Evolutionary conservation across 495 filamentous ascomycete genomes (phyloP).

Genomic region (Penicillium lagena): DNA sequence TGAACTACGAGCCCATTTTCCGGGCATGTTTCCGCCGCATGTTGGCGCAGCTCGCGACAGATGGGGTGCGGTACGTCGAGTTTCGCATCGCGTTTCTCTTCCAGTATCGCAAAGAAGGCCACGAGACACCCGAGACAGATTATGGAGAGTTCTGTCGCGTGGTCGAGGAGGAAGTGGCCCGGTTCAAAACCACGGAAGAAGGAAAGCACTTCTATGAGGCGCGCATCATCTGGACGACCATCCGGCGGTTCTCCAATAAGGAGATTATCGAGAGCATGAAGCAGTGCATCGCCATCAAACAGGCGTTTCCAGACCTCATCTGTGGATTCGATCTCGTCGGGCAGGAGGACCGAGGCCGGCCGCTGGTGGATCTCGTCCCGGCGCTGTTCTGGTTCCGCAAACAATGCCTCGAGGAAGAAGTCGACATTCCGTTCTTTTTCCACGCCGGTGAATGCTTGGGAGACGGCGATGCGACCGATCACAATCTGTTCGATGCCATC

Average conservation of each 20-base stretch:
- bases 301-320: conserved; percentile 70
- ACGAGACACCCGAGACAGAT: conserved; percentile 52
- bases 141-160: conserved; percentile 60
- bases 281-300: conserved; percentile 73
- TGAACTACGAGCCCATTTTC: conserved; percentile 91
- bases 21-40: conserved; percentile 64
- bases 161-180: conserved; percentile 71
- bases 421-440: conserved; percentile 94
- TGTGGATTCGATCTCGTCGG: conserved; percentile 86
- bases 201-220: conserved; percentile 77
- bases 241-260: conserved; percentile 56
- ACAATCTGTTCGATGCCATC: conserved; percentile 87
- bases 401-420: conserved; percentile 65
- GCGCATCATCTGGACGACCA: conserved; percentile 79
- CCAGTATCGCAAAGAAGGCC: conserved; percentile 52
- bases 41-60: conserved; percentile 59
- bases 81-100: conserved; percentile 54
- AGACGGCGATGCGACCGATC: conserved; percentile 66
- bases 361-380: conserved; percentile 70
- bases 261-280: conserved; percentile 73
- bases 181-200: conserved; percentile 63
- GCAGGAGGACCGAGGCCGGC: conserved; percentile 71
- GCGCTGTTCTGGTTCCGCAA: conserved; percentile 91
- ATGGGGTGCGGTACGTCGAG: conserved; percentile 81
- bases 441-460: conserved; percentile 84